Percentiles rank a stretch among this genome's conserved stretches.
Conservation (phyloP, 1,139 yeast species). For the Protomyces arabidopsidicola region DNA sequence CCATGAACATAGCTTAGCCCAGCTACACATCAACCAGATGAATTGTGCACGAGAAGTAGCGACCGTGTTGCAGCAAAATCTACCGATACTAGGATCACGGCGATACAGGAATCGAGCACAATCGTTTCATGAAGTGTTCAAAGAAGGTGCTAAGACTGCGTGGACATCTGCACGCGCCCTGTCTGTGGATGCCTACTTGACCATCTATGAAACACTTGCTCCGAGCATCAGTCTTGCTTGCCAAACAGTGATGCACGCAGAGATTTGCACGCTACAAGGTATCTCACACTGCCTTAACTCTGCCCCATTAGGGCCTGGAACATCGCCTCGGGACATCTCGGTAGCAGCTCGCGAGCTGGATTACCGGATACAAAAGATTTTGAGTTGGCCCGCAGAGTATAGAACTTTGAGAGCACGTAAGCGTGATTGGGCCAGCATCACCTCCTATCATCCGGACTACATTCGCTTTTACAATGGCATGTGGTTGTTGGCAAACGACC, state of each 20-base stretch:
- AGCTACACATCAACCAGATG: conserved; percentile 31
- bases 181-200: not conserved
- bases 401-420: conserved; percentile 47
- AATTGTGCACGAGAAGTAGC: conserved; percentile 33
- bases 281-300: conserved; percentile 43
- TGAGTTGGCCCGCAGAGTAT: conserved; percentile 79
- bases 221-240: conserved; percentile 1
- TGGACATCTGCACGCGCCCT: not conserved
- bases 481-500: conserved; percentile 82
- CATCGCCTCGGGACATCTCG: conserved; percentile 48
- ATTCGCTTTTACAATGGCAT: conserved; percentile 80
- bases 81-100: conserved; percentile 11
- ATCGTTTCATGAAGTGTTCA: conserved; percentile 10
- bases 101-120: conserved; percentile 1
- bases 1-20: conserved; percentile 30
- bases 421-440: conserved; percentile 40
- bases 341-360: conserved; percentile 70
- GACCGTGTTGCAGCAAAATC: conserved; percentile 27
- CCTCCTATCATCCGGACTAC: conserved; percentile 55
- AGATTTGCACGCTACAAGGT: conserved; percentile 41
- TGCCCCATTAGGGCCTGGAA: conserved; percentile 35
- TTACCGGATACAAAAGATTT: conserved; percentile 67
- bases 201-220: not conserved
- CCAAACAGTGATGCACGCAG: conserved; percentile 32
- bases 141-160: not conserved